These are phyloP conservation scores for Raphanus hybrid DNA, from an alignment of 441 rosid genomes.

Conservation along the genomic window DNA sequence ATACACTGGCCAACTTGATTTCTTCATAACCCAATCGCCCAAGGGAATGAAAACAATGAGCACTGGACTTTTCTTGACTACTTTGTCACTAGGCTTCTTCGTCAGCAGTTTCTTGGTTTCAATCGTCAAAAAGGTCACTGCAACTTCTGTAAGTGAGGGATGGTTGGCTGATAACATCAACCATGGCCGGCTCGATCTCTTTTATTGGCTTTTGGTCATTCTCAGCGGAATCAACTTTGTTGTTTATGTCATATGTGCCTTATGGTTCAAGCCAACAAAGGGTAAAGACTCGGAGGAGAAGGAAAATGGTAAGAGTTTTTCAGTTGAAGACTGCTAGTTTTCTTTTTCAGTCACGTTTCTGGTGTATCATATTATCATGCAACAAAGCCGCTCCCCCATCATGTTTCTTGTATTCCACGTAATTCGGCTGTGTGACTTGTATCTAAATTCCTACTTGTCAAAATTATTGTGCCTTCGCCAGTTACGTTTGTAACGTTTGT, in stretches of 20 bases:
- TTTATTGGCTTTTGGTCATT: conserved; percentile 60
- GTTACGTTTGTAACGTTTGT: conserved; percentile 17
- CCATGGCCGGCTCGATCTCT: conserved; percentile 55
- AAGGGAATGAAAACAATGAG: conserved; percentile 87
- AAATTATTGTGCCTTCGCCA: conserved; percentile 17
- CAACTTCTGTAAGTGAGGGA: conserved; percentile 40
- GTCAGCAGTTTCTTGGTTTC: conserved; percentile 58
- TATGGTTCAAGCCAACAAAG: conserved; percentile 59
- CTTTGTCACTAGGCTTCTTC: conserved; percentile 65
- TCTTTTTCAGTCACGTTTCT: neutral
- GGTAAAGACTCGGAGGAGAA: conserved; percentile 43
- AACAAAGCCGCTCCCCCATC: conserved; percentile 3
- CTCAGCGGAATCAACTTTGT: conserved; percentile 54
- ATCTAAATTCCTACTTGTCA: conserved; percentile 15
- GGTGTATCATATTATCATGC: conserved; percentile 22
- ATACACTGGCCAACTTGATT: conserved; percentile 93
- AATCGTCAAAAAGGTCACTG: conserved; percentile 48
- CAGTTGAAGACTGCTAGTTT: conserved; percentile 59
- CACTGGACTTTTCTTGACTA: conserved; percentile 62
- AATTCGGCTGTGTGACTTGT: conserved; percentile 17
- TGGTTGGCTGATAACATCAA: conserved; percentile 66
- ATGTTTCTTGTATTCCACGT: conserved; percentile 26
- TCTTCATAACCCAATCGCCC: conserved; percentile 92
- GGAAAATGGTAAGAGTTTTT: conserved; percentile 40
- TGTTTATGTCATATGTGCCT: conserved; percentile 50